phyloP scores from a whole-genome alignment of 164 flowering plant species.

The Vitis vinifera region DNA sequence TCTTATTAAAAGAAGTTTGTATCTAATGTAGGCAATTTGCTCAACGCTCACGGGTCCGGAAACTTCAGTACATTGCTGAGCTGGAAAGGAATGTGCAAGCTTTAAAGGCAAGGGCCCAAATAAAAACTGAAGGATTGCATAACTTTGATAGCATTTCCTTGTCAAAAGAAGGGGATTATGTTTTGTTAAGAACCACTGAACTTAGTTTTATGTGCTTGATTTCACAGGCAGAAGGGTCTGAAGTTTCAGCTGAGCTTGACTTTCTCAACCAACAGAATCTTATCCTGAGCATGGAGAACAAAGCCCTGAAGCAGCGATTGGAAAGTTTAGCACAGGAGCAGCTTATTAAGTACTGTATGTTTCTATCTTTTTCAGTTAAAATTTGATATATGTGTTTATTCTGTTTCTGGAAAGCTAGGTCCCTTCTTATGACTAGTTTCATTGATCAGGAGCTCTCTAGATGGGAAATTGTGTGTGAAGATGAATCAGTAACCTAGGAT shows the following conservation, averaged over 20 bases:
- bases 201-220: constrained; percentile 11
- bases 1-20: constrained; percentile 2
- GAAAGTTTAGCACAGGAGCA: constrained; percentile 87
- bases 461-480: too few relatives aligned
- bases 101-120: constrained; percentile 61
- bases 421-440: too few relatives aligned
- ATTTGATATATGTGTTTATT: background rate
- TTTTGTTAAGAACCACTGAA: background rate
- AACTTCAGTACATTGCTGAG: constrained; percentile 97
- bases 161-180: background rate
- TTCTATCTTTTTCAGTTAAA: constrained; percentile 3
- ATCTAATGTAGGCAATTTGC: constrained; percentile 80
- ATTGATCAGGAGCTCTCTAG: too few relatives aligned
- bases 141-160: background rate
- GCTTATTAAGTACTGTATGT: constrained; percentile 79
- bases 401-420: background rate
- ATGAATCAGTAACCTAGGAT: too few relatives aligned
- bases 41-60: constrained; percentile 91
- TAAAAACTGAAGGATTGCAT: background rate
- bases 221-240: constrained; percentile 84
- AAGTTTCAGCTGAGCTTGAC: constrained; percentile 84
- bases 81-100: constrained; percentile 86
- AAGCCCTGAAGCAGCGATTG: constrained; percentile 86
- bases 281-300: constrained; percentile 85
- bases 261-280: constrained; percentile 83